phyloP scores from a whole-genome alignment of 768 basidiomycete species.

The Psilocybe cyanescens region DNA sequence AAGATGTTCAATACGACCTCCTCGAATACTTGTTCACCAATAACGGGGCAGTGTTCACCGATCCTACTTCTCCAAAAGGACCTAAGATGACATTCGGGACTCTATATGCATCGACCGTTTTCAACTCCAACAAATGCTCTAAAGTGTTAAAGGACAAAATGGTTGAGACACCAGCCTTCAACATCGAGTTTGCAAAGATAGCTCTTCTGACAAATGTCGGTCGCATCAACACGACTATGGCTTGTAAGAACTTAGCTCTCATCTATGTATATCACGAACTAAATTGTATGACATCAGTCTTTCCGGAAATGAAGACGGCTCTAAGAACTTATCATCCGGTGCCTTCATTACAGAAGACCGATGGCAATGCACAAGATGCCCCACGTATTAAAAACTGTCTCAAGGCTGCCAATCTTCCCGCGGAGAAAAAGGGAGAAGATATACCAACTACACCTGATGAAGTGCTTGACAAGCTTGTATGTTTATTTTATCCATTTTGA shows the following conservation, averaged over 20 bases:
- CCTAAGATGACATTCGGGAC: slow-evolving; percentile 75
- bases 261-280: slow-evolving; percentile 24
- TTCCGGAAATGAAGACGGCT: slow-evolving; percentile 93
- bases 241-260: slow-evolving; percentile 54
- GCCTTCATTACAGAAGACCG: slow-evolving; percentile 87
- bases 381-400: slow-evolving; percentile 91
- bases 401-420: slow-evolving; percentile 77
- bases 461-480: slow-evolving; percentile 67
- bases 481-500: slow-evolving; percentile 24
- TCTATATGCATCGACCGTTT: slow-evolving; percentile 82
- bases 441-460: slow-evolving; percentile 79
- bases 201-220: slow-evolving; percentile 88
- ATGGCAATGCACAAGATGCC: slow-evolving; percentile 88
- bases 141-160: slow-evolving; percentile 90
- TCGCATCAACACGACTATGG: slow-evolving; percentile 91
- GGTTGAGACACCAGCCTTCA: slow-evolving; percentile 78
- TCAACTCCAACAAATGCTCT: slow-evolving; percentile 82
- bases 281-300: slow-evolving; percentile 55
- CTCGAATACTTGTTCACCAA: slow-evolving; percentile 81
- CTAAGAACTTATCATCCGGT: slow-evolving; percentile 89
- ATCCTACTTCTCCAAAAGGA: slow-evolving; percentile 52
- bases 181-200: slow-evolving; percentile 80
- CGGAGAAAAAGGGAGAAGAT: slow-evolving; percentile 59
- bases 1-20: slow-evolving; percentile 88
- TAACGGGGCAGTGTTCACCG: slow-evolving; percentile 69